Base-by-base conservation (phyloP, 352 stramenopile species). In the Pythium volutum region DNA sequence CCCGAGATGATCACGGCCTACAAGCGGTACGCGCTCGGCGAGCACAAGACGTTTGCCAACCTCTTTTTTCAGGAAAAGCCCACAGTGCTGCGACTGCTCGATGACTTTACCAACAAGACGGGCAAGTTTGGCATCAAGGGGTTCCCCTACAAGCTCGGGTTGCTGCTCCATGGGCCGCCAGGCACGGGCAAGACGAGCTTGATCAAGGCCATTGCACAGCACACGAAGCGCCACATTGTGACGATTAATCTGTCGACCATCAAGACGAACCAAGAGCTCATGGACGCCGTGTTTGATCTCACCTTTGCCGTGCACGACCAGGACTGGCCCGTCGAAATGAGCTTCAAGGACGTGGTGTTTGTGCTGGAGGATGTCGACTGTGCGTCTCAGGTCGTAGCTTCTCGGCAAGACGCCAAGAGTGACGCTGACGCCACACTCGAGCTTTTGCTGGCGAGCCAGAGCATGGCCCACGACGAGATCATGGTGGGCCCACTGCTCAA, bases 101-200 rank as follows among this genome's bases (percentile, higher is more conserved):
- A 91, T 31, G 69, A 87, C 38, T 95, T 95, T 59, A 43, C 62
- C 26, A 72, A 55, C 62, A 84, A 74, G 64, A 67, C 27, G 26
- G 87, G 85, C 14, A 92, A 91, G 69, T 96, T 92, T 58, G 70
- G 67, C 16, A 92, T 96, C 71, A 61, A 66, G 27, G 88, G 88
- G 6, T 96, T 91, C 55, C 88, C 88, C n/a, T 83, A 95, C 71
- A 96, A 95, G 69, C 76, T 77, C 54, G 87, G 68, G 1, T 82
- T 97, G 0, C 69, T 97, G n/a, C 66, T 97, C 3, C 74, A 96
- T 47, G 89, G 89, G 0, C 81, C 85, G 12, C 87, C 88, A 22
- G 88, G 88, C 33, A 94, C 80, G 26, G 78, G 87, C 39, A 97
- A 97, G 71, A 97, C 89, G 8, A 89, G 70, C 59, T 52, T 96